Evolutionary conservation across 805 yeast genomes (phyloP).

Genomic region (Saturnispora saitoi): DNA sequence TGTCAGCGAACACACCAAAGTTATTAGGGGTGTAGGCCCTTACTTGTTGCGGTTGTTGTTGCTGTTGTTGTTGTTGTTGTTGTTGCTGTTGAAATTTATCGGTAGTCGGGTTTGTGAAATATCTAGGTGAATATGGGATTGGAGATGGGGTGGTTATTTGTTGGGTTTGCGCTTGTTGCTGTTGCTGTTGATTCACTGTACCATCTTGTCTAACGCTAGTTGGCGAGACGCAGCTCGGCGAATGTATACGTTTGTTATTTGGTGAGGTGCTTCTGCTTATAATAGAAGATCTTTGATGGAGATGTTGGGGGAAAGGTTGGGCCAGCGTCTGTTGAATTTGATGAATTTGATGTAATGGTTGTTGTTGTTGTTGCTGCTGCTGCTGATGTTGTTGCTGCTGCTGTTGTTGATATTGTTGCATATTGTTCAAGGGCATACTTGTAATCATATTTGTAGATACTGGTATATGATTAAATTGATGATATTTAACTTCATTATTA

Average conservation of each 20-base stretch:
- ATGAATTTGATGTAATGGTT: neutral
- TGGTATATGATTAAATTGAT: neutral
- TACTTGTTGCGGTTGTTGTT: slow-evolving; percentile 4
- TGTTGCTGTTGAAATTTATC: neutral
- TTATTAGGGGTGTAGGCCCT: slow-evolving; percentile 13
- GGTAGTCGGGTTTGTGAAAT: neutral
- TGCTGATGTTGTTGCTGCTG: neutral
- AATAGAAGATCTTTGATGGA: neutral
- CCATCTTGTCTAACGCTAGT: neutral
- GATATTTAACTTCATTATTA: neutral
- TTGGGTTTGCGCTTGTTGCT: slow-evolving; percentile 9
- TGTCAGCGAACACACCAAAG: slow-evolving; percentile 14
- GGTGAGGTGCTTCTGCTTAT: neutral
- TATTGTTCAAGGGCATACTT: neutral
- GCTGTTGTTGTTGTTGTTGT: slow-evolving; percentile 6
- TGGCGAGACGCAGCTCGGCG: neutral
- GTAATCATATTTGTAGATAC: neutral
- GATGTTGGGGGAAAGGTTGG: neutral
- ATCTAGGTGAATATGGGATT: neutral
- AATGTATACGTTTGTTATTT: neutral
- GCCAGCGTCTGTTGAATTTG: neutral
- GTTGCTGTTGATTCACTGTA: slow-evolving; percentile 2
- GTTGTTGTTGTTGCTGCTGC: neutral
- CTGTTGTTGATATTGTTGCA: neutral
- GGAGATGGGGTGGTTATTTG: slow-evolving; percentile 2